Evolutionary conservation across 2,329 filamentous ascomycete genomes (phyloP).

Genomic region (Aspergillus piperis): DNA sequence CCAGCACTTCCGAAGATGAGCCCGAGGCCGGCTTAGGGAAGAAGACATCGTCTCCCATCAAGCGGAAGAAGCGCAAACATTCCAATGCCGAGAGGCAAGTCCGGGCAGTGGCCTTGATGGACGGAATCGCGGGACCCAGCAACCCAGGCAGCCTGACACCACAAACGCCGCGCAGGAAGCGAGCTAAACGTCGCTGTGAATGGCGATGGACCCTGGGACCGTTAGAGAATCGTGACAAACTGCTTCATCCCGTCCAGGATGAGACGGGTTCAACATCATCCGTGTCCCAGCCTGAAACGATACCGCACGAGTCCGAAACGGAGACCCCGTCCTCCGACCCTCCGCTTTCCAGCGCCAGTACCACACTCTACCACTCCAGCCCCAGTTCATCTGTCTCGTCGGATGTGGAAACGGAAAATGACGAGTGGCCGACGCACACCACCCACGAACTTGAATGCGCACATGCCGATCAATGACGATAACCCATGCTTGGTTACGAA

Average conservation of each 20-base stretch:
- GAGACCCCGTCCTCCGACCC: constrained; percentile 9
- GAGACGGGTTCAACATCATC: constrained; percentile 4
- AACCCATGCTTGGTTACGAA: constrained; percentile 2
- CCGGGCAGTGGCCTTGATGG: constrained; percentile 42
- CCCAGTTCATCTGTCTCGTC: constrained; percentile 13
- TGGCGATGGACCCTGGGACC: constrained; percentile 62
- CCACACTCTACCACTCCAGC: constrained; percentile 11
- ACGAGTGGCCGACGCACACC: constrained; percentile 10
- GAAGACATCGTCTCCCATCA: constrained; percentile 17
- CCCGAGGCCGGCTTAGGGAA: constrained; percentile 14
- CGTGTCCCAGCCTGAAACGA: constrained; percentile 6
- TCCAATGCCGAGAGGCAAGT: constrained; percentile 39
- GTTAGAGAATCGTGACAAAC: constrained; percentile 26
- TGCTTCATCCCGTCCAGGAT: constrained; percentile 2
- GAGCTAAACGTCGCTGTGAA: constrained; percentile 55
- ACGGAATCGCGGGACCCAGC: constrained; percentile 48
- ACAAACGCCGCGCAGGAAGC: constrained; percentile 55
- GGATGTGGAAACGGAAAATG: background rate
- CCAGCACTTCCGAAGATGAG: constrained; percentile 38
- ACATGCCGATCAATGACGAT: constrained; percentile 8
- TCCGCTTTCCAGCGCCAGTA: constrained; percentile 6
- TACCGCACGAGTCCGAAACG: constrained; percentile 2
- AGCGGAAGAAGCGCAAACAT: constrained; percentile 43
- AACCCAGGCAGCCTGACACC: constrained; percentile 44
- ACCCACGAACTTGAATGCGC: constrained; percentile 14